Percentiles rank a stretch among this genome's conserved stretches.
Conservation (phyloP, 352 stramenopile genomes). For the Globisporangium echinulatum region DNA sequence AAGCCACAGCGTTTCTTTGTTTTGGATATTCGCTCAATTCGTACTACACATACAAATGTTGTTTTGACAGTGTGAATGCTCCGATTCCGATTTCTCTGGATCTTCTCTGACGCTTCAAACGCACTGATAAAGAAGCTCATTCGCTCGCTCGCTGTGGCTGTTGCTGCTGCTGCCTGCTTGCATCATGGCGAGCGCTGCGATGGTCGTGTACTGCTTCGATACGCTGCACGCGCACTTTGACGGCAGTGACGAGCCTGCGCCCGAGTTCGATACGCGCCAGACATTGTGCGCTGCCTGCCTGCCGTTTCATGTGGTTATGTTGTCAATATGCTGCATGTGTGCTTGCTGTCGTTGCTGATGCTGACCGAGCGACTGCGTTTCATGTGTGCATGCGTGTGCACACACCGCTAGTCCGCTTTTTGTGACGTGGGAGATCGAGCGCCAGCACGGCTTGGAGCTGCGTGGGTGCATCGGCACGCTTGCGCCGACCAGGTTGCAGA, state of each 20-base stretch:
- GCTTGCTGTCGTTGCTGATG: background rate
- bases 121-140: too few species aligned
- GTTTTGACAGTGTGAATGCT: too few species aligned
- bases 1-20: too few species aligned
- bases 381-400: background rate
- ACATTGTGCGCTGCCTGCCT: constrained; percentile 35
- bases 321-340: background rate
- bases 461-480: constrained; percentile 80
- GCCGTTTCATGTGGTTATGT: background rate
- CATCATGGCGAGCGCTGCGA: constrained; percentile 66
- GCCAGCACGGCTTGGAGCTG: constrained; percentile 32
- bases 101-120: too few species aligned
- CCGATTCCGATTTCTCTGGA: too few species aligned
- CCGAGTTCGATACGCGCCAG: constrained; percentile 47
- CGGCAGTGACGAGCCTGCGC: constrained; percentile 36
- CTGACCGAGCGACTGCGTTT: background rate
- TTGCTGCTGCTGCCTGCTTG: too few species aligned
- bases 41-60: too few species aligned
- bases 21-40: too few species aligned
- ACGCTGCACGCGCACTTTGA: constrained; percentile 68
- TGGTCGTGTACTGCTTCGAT: constrained; percentile 85
- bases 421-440: constrained; percentile 82
- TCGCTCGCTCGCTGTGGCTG: too few species aligned
- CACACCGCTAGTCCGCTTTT: constrained; percentile 49
- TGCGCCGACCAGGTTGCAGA: constrained; percentile 49